These are phyloP conservation scores for Rhizomucor miehei DNA, from an alignment of 371 early-diverging fungal genomes.

Conservation along the genomic window DNA sequence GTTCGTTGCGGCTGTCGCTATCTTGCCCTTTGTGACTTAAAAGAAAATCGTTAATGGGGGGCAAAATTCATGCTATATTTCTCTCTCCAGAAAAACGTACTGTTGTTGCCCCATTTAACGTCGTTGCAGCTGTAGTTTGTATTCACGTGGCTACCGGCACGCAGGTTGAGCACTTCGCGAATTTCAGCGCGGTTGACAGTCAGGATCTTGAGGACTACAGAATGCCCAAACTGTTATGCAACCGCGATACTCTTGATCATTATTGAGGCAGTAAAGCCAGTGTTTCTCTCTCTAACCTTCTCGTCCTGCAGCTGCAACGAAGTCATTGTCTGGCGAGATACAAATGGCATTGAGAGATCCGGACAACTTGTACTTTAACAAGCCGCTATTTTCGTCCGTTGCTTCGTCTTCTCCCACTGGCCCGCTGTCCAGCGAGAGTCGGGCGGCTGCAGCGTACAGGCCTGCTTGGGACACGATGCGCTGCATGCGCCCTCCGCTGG, in stretches of 20 bases:
- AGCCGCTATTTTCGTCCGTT: constrained; percentile 3
- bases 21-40: constrained; percentile 48
- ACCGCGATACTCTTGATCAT: background rate
- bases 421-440: constrained; percentile 14
- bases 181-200: constrained; percentile 53
- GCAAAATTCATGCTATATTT: background rate
- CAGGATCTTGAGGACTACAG: constrained; percentile 70
- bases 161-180: constrained; percentile 65
- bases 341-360: constrained; percentile 65
- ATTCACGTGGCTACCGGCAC: constrained; percentile 63
- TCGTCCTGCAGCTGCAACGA: constrained; percentile 71
- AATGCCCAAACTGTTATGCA: background rate
- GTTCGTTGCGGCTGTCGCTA: constrained; percentile 78
- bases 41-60: background rate
- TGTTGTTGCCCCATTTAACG: constrained; percentile 80
- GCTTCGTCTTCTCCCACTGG: background rate
- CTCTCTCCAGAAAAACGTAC: constrained; percentile 21
- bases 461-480: constrained; percentile 22
- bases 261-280: background rate
- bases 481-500: constrained; percentile 16
- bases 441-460: constrained; percentile 9
- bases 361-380: constrained; percentile 27
- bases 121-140: constrained; percentile 71
- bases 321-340: constrained; percentile 60
- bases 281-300: constrained; percentile 63